phyloP scores from a whole-genome alignment of 345 rosid genomes.

The Linum tenue region DNA sequence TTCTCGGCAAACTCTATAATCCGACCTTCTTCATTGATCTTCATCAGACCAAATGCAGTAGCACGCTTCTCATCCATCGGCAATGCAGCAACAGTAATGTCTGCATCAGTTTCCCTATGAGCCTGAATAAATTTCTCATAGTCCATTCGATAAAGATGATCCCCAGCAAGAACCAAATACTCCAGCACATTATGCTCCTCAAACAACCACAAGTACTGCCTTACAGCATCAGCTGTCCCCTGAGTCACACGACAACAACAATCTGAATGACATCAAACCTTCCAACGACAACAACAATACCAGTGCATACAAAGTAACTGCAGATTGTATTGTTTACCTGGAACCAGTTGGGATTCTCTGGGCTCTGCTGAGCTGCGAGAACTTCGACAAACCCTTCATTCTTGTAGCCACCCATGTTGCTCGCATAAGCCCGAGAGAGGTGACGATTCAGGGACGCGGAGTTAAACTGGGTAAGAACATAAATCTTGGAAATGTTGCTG shows the following conservation, averaged over 20 bases:
- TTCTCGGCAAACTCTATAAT: conserved; percentile 88
- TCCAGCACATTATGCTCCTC: conserved; percentile 97
- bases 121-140: conserved; percentile 95
- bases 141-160: conserved; percentile 94
- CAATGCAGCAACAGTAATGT: conserved; percentile 94
- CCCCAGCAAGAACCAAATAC: conserved; percentile 89
- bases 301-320: no score
- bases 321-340: conserved; percentile 38
- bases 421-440: conserved; percentile 86
- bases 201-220: conserved; percentile 91
- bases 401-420: conserved; percentile 96
- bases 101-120: conserved; percentile 93
- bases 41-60: conserved; percentile 90
- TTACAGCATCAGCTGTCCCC: conserved; percentile 98
- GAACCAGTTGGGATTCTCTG: conserved; percentile 96
- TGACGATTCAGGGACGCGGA: conserved; percentile 95
- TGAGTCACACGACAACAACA: conserved; percentile 12
- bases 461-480: conserved; percentile 92
- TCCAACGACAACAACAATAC: neutral
- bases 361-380: conserved; percentile 97
- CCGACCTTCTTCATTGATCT: conserved; percentile 94
- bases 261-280: conserved; percentile 1
- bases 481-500: conserved; percentile 84
- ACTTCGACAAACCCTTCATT: conserved; percentile 98
- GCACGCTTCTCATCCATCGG: conserved; percentile 96